These are phyloP conservation scores for Brassica cretica DNA, from an alignment of 345 rosid species.

Conservation along the genomic window DNA sequence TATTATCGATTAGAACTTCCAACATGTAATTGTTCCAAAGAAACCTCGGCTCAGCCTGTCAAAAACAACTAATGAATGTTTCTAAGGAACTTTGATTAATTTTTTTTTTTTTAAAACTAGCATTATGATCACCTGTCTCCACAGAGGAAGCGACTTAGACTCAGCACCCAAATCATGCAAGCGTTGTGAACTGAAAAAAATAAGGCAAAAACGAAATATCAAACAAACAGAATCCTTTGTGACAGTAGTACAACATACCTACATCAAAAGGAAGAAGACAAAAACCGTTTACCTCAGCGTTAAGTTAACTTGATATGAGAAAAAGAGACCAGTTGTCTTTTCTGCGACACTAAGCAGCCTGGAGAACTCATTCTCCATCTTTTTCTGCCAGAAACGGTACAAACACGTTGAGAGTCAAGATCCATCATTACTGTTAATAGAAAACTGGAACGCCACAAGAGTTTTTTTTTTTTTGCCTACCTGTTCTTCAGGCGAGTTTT, in stretches of 20 bases:
- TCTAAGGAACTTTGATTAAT: not conserved
- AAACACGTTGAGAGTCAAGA: slow-evolving; percentile 17
- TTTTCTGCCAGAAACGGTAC: slow-evolving; percentile 58
- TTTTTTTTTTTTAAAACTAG: not conserved
- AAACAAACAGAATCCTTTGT: not conserved
- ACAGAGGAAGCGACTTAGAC: slow-evolving; percentile 91
- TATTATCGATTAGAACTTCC: slow-evolving; percentile 90
- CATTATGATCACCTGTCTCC: slow-evolving; percentile 84
- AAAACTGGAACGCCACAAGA: not conserved
- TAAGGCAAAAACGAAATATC: slow-evolving; percentile 19
- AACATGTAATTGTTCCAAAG: slow-evolving; percentile 97
- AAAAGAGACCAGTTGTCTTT: slow-evolving; percentile 73
- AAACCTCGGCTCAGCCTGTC: slow-evolving; percentile 94
- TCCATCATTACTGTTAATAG: not conserved
- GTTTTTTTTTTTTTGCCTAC: slow-evolving; percentile 30
- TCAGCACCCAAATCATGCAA: slow-evolving; percentile 88
- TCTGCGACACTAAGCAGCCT: slow-evolving; percentile 70
- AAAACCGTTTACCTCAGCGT: slow-evolving; percentile 65
- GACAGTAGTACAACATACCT: not conserved
- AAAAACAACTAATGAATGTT: not conserved
- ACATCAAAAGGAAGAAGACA: slow-evolving; percentile 14
- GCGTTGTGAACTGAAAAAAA: slow-evolving; percentile 70
- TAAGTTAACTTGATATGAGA: slow-evolving; percentile 86
- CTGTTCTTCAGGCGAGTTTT: slow-evolving; percentile 73
- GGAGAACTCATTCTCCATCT: slow-evolving; percentile 77